Conservation (phyloP, 768 basidiomycete genomes). For the Rhizopogon vesiculosus region DNA sequence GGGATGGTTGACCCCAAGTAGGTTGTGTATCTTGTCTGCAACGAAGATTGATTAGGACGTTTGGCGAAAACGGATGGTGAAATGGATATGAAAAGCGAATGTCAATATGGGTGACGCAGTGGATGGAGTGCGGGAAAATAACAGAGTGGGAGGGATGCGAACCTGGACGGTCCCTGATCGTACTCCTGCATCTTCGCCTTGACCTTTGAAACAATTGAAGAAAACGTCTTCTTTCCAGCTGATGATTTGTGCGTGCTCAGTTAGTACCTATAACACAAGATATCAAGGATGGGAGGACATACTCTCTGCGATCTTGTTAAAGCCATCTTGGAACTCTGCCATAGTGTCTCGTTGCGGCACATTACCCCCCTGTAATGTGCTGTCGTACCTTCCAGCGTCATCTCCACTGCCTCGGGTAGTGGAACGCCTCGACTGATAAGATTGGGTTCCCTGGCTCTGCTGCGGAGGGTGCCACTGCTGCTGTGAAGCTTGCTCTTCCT, state of each 20-base stretch:
- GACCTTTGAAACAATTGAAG: conserved; percentile 65
- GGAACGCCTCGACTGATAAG: conserved; percentile 16
- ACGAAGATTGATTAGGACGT: not conserved
- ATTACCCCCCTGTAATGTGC: conserved; percentile 7
- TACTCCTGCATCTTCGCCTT: conserved; percentile 83
- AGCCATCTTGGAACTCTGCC: conserved; percentile 68
- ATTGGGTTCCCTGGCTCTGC: conserved; percentile 12
- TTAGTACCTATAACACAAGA: not conserved
- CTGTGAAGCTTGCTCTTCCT: conserved; percentile 39
- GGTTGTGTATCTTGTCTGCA: not conserved
- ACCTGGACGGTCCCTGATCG: conserved; percentile 39
- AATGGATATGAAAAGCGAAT: not conserved
- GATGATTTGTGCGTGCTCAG: not conserved
- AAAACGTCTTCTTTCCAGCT: conserved; percentile 81
- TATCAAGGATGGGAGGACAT: conserved; percentile 19
- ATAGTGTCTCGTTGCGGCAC: conserved; percentile 46
- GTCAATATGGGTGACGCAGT: not conserved
- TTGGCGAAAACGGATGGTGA: not conserved
- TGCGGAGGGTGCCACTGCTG: conserved; percentile 16
- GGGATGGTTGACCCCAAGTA: conserved; percentile 4
- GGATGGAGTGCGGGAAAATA: not conserved
- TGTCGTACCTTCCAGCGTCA: conserved; percentile 4
- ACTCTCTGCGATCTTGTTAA: conserved; percentile 79
- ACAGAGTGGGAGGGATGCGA: not conserved
- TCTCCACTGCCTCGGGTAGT: conserved; percentile 3